Conservation (phyloP, 1,139 yeast genomes). For the Arxiozyma telluris region DNA sequence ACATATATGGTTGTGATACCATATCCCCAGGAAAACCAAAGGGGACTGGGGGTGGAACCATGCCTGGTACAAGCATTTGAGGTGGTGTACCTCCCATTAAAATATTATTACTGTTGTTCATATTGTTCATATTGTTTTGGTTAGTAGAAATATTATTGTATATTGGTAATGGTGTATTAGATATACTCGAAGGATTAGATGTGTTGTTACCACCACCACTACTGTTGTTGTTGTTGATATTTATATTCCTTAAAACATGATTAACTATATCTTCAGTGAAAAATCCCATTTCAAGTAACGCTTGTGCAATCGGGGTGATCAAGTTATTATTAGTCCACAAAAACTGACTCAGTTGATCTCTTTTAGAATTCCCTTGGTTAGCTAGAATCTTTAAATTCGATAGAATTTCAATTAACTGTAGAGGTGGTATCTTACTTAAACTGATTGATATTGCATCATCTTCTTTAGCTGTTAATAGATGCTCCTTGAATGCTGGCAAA, state of each 20-base stretch:
- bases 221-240: conserved; percentile 8
- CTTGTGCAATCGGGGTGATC: conserved; percentile 62
- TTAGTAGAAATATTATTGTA: background rate
- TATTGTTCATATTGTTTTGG: background rate
- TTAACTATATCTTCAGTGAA: conserved; percentile 56
- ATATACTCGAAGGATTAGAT: conserved; percentile 6
- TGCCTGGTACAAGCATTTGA: background rate
- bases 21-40: background rate
- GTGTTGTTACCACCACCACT: background rate
- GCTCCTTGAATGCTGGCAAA: conserved; percentile 41
- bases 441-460: conserved; percentile 39
- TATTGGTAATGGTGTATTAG: conserved; percentile 4
- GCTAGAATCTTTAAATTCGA: conserved; percentile 50
- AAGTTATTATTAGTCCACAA: conserved; percentile 49
- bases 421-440: conserved; percentile 56
- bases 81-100: conserved; percentile 1
- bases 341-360: conserved; percentile 36
- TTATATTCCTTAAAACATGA: conserved; percentile 32
- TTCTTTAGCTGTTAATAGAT: conserved; percentile 33
- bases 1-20: background rate
- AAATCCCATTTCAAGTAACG: conserved; percentile 66
- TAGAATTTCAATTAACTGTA: conserved; percentile 56
- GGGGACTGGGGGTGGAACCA: conserved; percentile 5
- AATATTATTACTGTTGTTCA: conserved; percentile 1
- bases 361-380: conserved; percentile 44